Conservation (phyloP, 1,284 basidiomycete genomes). For the Laetiporus sulphureus region DNA sequence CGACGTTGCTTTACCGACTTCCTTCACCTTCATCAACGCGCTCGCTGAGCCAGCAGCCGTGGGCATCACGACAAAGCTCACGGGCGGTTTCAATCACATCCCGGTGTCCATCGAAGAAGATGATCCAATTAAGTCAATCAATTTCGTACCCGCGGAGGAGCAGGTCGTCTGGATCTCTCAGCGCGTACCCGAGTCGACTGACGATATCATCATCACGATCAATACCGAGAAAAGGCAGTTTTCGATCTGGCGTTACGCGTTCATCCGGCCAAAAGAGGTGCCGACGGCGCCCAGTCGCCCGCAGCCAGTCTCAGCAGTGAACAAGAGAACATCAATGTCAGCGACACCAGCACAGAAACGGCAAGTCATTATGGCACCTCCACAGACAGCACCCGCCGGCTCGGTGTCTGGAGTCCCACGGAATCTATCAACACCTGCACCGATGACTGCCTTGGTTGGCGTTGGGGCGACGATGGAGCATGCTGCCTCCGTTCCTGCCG, state of each 20-base stretch:
- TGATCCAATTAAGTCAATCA: constrained; percentile 39
- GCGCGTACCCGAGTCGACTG: constrained; percentile 34
- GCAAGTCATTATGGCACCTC: too few relatives aligned
- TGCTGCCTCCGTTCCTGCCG: constrained; percentile 37
- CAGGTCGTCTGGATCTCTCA: constrained; percentile 55
- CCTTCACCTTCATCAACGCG: constrained; percentile 73
- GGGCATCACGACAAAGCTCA: constrained; percentile 51
- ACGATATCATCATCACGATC: constrained; percentile 52
- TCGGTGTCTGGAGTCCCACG: constrained; percentile 19
- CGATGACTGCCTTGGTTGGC: constrained; percentile 43
- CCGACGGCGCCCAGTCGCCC: constrained; percentile 27
- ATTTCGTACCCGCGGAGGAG: constrained; percentile 51
- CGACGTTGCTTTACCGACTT: constrained; percentile 61
- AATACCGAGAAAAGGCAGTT: constrained; percentile 44
- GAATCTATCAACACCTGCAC: constrained; percentile 38
- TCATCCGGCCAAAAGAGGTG: constrained; percentile 45
- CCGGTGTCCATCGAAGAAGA: constrained; percentile 46
- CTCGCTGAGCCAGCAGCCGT: constrained; percentile 72
- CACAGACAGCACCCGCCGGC: too few relatives aligned
- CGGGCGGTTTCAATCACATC: constrained; percentile 35
- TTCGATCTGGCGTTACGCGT: constrained; percentile 67
- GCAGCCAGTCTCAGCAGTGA: constrained; percentile 6
- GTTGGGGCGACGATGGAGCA: constrained; percentile 24
- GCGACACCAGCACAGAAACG: constrained; percentile 16
- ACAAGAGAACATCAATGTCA: constrained; percentile 18